Evolutionary conservation across 257 asterid species (phyloP), one percentile per base, ranked within the genome.

Genomic region (Euphrasia confusa): DNA sequence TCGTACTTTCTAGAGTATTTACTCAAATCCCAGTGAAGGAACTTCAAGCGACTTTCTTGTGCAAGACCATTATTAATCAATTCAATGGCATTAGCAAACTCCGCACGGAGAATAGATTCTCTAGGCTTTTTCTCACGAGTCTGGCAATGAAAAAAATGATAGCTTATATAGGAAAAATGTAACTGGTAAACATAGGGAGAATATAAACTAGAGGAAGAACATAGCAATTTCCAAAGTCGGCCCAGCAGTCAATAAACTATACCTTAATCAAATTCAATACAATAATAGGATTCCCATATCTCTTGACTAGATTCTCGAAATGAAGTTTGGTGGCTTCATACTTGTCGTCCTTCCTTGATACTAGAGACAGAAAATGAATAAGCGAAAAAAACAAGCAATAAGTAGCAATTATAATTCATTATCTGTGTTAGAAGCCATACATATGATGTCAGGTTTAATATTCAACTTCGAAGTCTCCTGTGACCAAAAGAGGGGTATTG

Each of bases 21-120:
- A 69, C 82, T 89, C 71, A 93, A 77, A 75, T 93, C 99, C 97
- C 97, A 93, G 71, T 89, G 99, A 74, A 89, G 87, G 76, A 89
- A 93, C 79, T 75, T 93, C 88, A 93, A 75, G 70, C 77, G 95
- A 70, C 80, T 73, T 66, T 80, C 87, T 79, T 42, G 77, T 1
- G 82, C 35, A 10, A 87, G 83, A 78, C 80, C 88, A 76, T 65
- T 81, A 75, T 93, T 93, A 58, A 93, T 78, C 58, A 72, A 68
- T 68, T 78, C 88, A 73, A 93, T 89, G 49, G 99, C 99, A 82
- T 74, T 77, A 61, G 82, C 90, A 68, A 93, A 93, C 78, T 85
- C 96, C 45, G 81, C 66, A 66, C 90, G 88, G 61, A 93, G 84
- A 80, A 89, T 80, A 33, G 97, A 81, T 77, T 93, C 99, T 61